Evolutionary conservation across 1,139 yeast species (phyloP).

Genomic region (Candida neerlandica): DNA sequence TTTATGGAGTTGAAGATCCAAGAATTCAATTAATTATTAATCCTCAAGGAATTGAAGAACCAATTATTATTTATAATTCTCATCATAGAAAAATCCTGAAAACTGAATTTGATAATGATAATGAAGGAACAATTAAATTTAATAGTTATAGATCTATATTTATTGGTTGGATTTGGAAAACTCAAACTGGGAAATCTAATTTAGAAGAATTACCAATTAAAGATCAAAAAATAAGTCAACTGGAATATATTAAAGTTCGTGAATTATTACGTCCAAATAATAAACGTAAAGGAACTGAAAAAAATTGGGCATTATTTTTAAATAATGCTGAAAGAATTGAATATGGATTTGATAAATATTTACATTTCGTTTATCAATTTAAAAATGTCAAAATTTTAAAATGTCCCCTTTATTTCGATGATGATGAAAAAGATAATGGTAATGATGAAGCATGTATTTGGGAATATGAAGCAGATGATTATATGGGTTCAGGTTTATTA

Average conservation of each 20-base stretch:
- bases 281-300: conserved; percentile 23
- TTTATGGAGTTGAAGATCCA: conserved; percentile 53
- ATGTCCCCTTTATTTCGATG: conserved; percentile 22
- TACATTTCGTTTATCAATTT: conserved; percentile 32
- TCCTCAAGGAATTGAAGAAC: conserved; percentile 34
- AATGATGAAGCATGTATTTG: conserved; percentile 22
- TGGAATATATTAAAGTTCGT: conserved; percentile 24
- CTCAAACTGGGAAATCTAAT: conserved; percentile 34
- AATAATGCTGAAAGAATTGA: conserved; percentile 19
- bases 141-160: conserved; percentile 34
- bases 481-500: conserved; percentile 29
- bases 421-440: too few relatives aligned
- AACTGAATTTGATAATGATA: conserved; percentile 27
- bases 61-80: conserved; percentile 35
- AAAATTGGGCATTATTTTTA: conserved; percentile 37
- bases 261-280: conserved; percentile 26
- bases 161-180: conserved; percentile 42
- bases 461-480: conserved; percentile 25
- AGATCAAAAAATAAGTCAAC: conserved; percentile 15
- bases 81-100: conserved; percentile 23
- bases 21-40: conserved; percentile 35
- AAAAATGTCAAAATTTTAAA: conserved; percentile 24
- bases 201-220: conserved; percentile 23
- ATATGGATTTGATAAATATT: conserved; percentile 20
- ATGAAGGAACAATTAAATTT: conserved; percentile 16